These are phyloP conservation scores for Hyaloscypha bicolor DNA, from an alignment of 495 filamentous ascomycete species.

Conservation along the genomic window DNA sequence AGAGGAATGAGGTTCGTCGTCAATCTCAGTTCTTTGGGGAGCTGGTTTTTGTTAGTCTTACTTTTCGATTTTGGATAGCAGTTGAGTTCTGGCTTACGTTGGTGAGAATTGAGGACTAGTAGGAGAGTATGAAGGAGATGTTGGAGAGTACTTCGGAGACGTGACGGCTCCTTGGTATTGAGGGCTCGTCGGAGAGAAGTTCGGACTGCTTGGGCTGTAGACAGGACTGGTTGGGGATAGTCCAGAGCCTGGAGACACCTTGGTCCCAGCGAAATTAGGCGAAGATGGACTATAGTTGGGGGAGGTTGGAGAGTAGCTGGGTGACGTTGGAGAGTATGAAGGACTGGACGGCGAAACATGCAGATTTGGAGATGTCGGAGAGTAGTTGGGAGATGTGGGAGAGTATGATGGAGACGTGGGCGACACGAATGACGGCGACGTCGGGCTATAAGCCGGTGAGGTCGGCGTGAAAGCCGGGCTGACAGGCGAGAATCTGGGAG, in stretches of 20 bases:
- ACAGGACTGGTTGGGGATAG: conserved; percentile 42
- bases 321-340: conserved; percentile 54
- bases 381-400: conserved; percentile 59
- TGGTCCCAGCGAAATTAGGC: conserved; percentile 58
- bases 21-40: conserved; percentile 16
- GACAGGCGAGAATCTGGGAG: conserved; percentile 69
- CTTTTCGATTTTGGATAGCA: not conserved
- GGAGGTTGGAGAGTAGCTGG: conserved; percentile 68
- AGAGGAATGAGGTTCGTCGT: not conserved
- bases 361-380: conserved; percentile 67
- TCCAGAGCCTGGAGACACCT: conserved; percentile 48
- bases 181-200: conserved; percentile 74
- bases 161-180: conserved; percentile 51
- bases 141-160: conserved; percentile 42
- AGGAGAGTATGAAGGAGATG: conserved; percentile 28
- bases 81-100: conserved; percentile 14
- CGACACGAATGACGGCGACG: conserved; percentile 58
- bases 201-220: conserved; percentile 22
- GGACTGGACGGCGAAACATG: conserved; percentile 44
- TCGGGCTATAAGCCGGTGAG: conserved; percentile 68
- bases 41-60: conserved; percentile 4
- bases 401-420: conserved; percentile 60
- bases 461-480: conserved; percentile 86
- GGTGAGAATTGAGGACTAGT: conserved; percentile 33
- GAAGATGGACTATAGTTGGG: conserved; percentile 59